phyloP scores from a whole-genome alignment of 371 early-diverging fungal genomes.

The Mortierella sp. region DNA sequence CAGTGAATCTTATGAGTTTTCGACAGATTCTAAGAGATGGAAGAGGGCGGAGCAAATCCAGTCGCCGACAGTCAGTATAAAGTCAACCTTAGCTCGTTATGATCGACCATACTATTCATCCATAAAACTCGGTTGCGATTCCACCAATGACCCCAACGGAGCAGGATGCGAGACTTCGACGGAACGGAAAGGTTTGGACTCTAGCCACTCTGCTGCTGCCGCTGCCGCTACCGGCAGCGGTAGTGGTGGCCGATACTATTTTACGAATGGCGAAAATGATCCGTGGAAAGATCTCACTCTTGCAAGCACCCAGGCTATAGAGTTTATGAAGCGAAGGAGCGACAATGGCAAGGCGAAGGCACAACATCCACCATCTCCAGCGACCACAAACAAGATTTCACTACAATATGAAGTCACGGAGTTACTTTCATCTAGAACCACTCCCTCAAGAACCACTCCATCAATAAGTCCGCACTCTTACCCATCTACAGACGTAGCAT shows the following conservation, averaged over 20 bases:
- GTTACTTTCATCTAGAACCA: too few species aligned
- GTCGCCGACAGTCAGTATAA: not conserved
- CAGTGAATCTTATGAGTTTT: not conserved
- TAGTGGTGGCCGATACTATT: slow-evolving; percentile 35
- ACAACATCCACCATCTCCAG: too few species aligned
- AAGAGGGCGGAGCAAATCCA: not conserved
- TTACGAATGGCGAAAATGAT: slow-evolving; percentile 53
- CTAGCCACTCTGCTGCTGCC: not conserved
- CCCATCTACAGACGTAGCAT: not conserved
- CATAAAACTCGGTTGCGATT: not conserved
- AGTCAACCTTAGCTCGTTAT: not conserved
- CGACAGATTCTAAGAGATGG: not conserved
- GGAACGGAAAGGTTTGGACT: not conserved
- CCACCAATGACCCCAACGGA: not conserved
- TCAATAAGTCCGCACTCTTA: too few species aligned
- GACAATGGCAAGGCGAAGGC: not conserved
- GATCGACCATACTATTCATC: not conserved
- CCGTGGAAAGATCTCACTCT: slow-evolving; percentile 47
- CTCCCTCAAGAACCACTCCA: too few species aligned
- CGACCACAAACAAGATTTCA: not conserved
- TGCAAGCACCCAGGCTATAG: slow-evolving; percentile 30
- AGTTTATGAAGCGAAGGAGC: slow-evolving; percentile 16
- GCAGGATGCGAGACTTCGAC: not conserved
- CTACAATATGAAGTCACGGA: not conserved
- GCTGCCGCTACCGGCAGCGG: not conserved